Evolutionary conservation across 2,329 filamentous ascomycete genomes (phyloP).

Genomic region (Pyrenophora tritici-repentis): DNA sequence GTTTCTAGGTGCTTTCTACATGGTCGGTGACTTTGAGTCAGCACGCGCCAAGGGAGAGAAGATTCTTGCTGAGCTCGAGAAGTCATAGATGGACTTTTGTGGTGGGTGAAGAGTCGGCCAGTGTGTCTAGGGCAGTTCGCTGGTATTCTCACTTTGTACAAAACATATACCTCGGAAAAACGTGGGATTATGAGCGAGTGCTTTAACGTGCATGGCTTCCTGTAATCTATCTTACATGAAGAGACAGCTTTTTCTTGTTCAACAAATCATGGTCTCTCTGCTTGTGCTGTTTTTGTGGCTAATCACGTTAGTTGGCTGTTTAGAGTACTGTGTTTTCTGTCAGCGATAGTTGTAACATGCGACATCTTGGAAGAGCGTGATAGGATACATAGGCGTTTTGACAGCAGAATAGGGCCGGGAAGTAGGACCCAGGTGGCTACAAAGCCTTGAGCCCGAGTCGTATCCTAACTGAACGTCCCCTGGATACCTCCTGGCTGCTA

Average conservation of each 20-base stretch:
- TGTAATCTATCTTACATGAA: constrained; percentile 49
- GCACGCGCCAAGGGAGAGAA: constrained; percentile 98
- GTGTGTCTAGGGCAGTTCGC: constrained; percentile 38
- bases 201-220: constrained; percentile 44
- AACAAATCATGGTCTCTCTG: constrained; percentile 1
- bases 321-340: too few relatives aligned
- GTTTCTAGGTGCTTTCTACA: constrained; percentile 76
- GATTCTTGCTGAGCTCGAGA: constrained; percentile 94
- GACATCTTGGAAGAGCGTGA: background rate
- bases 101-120: constrained; percentile 43
- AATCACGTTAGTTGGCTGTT: too few relatives aligned
- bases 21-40: constrained; percentile 95
- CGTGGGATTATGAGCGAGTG: constrained; percentile 42
- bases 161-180: constrained; percentile 44
- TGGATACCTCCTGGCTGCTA: too few relatives aligned
- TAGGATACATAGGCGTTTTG: too few relatives aligned
- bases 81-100: constrained; percentile 43
- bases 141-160: constrained; percentile 46
- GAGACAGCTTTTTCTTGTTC: constrained; percentile 40
- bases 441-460: too few relatives aligned
- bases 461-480: too few relatives aligned
- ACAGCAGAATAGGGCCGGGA: too few relatives aligned
- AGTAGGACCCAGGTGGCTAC: too few relatives aligned
- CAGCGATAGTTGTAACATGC: too few relatives aligned
- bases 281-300: background rate